Conservation (phyloP, 306 rosid species). For the Fagus sylvatica region DNA sequence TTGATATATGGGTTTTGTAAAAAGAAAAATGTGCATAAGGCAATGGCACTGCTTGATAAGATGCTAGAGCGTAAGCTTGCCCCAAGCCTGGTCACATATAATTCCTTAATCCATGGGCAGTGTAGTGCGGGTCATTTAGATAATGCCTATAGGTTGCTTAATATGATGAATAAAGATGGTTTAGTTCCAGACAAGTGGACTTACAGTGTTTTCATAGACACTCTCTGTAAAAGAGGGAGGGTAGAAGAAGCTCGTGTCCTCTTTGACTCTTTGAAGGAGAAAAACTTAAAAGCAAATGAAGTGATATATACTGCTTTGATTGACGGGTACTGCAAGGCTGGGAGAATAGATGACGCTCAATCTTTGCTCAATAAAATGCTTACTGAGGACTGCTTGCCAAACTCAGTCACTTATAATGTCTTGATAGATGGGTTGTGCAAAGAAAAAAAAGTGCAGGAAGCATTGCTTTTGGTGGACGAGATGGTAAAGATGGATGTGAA, state of each 20-base stretch:
- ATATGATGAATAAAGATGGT: slow-evolving; percentile 66
- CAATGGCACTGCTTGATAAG: slow-evolving; percentile 64
- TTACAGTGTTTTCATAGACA: slow-evolving; percentile 46
- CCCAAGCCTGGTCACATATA: slow-evolving; percentile 63
- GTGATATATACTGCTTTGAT: slow-evolving; percentile 64
- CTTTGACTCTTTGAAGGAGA: slow-evolving; percentile 62
- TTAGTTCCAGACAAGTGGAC: slow-evolving; percentile 70
- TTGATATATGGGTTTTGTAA: slow-evolving; percentile 71
- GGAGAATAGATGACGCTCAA: slow-evolving; percentile 52
- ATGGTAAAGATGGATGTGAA: slow-evolving; percentile 53
- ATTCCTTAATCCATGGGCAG: slow-evolving; percentile 71
- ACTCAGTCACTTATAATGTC: slow-evolving; percentile 59
- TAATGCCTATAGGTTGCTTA: slow-evolving; percentile 63
- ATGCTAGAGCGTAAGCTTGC: slow-evolving; percentile 60
- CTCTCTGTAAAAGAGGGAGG: slow-evolving; percentile 64
- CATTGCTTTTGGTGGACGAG: slow-evolving; percentile 45
- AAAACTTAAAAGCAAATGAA: slow-evolving; percentile 50
- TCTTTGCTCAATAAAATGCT: slow-evolving; percentile 64
- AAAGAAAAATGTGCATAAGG: slow-evolving; percentile 66
- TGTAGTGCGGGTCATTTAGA: slow-evolving; percentile 62
- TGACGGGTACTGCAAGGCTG: slow-evolving; percentile 76
- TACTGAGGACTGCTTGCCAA: slow-evolving; percentile 60
- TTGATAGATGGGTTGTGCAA: slow-evolving; percentile 76
- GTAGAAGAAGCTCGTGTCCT: slow-evolving; percentile 55
- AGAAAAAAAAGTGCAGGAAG: slow-evolving; percentile 58